Evolutionary conservation across 176 grass and related monocot genomes (phyloP).

Genomic region (Bothriochloa decipiens): DNA sequence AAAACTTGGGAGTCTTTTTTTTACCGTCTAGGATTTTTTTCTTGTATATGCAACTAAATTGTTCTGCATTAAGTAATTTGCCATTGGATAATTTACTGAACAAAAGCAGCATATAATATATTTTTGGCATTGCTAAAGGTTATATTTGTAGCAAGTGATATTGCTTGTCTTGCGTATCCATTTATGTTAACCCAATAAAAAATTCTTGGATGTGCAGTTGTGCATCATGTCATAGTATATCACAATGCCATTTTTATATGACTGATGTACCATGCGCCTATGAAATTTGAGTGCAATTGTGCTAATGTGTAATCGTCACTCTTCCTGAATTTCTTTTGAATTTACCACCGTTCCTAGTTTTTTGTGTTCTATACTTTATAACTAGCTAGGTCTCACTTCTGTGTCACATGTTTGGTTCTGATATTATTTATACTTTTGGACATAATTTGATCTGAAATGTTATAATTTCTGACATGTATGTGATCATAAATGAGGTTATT

Average conservation of each 20-base stretch:
- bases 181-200: neutral
- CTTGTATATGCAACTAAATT: neutral
- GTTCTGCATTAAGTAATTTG: neutral
- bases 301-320: neutral
- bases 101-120: constrained; percentile 1
- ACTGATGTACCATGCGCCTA: neutral
- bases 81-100: constrained; percentile 3
- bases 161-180: neutral
- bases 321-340: neutral
- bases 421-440: constrained; percentile 18
- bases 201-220: neutral
- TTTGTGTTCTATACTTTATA: neutral
- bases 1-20: neutral
- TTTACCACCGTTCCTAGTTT: neutral
- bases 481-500: constrained; percentile 7
- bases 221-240: neutral
- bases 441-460: neutral
- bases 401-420: constrained; percentile 15
- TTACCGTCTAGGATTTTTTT: neutral
- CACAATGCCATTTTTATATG: neutral
- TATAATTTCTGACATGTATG: neutral
- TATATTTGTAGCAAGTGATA: constrained; percentile 10
- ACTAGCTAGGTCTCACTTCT: neutral
- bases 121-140: neutral
- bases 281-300: constrained; percentile 6